Conservation (phyloP, 2,329 filamentous ascomycete species). For the Colletotrichum echinochloae region DNA sequence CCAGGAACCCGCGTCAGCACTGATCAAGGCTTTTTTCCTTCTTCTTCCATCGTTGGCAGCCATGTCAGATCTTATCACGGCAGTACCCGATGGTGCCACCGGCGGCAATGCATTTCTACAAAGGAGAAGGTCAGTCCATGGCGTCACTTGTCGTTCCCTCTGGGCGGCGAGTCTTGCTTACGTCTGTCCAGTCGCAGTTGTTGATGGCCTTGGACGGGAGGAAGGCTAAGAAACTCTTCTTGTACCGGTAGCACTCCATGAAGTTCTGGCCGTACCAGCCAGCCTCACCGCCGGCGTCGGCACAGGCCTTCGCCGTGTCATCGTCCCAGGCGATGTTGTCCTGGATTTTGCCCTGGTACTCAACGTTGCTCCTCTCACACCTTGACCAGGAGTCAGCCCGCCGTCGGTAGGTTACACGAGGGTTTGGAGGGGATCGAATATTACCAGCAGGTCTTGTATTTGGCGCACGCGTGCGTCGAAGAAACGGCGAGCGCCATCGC, state of each 20-base stretch:
- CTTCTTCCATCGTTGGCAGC: too few species aligned
- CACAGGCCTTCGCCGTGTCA: not conserved
- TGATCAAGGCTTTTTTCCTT: not conserved
- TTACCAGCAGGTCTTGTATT: slow-evolving; percentile 21
- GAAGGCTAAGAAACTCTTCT: not conserved
- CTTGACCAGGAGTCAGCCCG: not conserved
- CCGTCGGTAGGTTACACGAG: too few species aligned
- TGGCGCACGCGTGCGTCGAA: slow-evolving; percentile 25
- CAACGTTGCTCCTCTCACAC: not conserved
- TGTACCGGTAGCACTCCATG: slow-evolving; percentile 24
- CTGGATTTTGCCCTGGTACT: slow-evolving; percentile 11
- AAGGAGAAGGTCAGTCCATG: not conserved
- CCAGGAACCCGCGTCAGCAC: not conserved
- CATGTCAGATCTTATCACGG: not conserved
- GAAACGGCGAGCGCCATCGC: not conserved
- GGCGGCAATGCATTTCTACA: slow-evolving; percentile 2
- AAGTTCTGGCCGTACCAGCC: slow-evolving; percentile 25
- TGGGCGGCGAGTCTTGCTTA: not conserved
- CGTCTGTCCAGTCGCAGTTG: slow-evolving; percentile 24
- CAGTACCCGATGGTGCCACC: not conserved
- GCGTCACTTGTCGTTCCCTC: not conserved
- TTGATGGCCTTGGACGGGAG: slow-evolving; percentile 11
- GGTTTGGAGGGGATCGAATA: too few species aligned
- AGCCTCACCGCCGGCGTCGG: not conserved
- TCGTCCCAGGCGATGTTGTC: slow-evolving; percentile 18